phyloP scores from a whole-genome alignment of 192 early-diverging fungal species.

The Geranomyces variabilis region DNA sequence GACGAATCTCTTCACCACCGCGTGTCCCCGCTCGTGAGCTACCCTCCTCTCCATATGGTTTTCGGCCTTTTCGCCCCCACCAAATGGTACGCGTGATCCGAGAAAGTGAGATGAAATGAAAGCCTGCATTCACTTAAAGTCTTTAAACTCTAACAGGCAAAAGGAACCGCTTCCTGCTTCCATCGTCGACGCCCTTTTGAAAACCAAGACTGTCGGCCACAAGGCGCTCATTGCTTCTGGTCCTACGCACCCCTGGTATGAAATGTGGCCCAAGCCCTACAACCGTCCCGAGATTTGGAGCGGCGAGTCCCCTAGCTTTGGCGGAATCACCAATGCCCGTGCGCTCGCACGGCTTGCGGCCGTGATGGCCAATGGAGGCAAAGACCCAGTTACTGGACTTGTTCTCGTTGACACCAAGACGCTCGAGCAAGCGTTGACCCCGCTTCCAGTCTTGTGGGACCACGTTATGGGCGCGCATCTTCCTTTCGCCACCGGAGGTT shows the following conservation, averaged over 20 bases:
- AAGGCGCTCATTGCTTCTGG: conserved; percentile 37
- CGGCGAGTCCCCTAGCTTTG: conserved; percentile 53
- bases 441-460: conserved; percentile 27
- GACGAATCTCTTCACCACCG: conserved; percentile 36
- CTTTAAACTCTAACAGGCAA: too few species aligned
- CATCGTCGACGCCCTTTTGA: conserved; percentile 37
- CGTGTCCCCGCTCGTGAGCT: conserved; percentile 53
- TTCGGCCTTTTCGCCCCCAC: conserved; percentile 53
- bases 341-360: conserved; percentile 59
- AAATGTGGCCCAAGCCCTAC: conserved; percentile 41
- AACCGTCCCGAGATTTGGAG: conserved; percentile 42
- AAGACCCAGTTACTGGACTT: conserved; percentile 28
- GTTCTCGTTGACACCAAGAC: conserved; percentile 37
- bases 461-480: conserved; percentile 28
- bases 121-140: too few species aligned
- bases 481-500: conserved; percentile 47
- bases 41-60: conserved; percentile 49
- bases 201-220: conserved; percentile 33
- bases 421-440: conserved; percentile 32
- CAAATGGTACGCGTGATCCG: conserved; percentile 10
- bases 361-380: conserved; percentile 63
- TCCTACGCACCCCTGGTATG: conserved; percentile 34
- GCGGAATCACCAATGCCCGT: conserved; percentile 61
- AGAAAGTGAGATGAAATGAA: too few species aligned
- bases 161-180: conserved; percentile 23